Evolutionary conservation across 192 early-diverging fungal species (phyloP).

Genomic region (Funneliformis geosporum): DNA sequence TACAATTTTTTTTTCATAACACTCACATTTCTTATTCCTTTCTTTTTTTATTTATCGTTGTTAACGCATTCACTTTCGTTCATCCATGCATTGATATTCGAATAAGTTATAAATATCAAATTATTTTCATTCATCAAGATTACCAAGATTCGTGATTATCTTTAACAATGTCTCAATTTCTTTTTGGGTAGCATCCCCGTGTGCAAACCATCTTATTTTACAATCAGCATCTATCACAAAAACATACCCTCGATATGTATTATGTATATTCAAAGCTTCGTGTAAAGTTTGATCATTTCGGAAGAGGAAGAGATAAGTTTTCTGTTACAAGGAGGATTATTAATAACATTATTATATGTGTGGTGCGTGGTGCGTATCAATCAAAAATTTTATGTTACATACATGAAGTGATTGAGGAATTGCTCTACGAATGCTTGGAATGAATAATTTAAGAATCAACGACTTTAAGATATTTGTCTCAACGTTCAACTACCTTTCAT

Average conservation of each 20-base stretch:
- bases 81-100: background rate
- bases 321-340: background rate
- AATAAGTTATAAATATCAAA: background rate
- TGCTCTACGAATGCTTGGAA: slow-evolving; percentile 13
- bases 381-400: background rate
- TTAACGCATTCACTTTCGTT: background rate
- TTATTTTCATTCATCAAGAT: background rate
- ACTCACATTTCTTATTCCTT: background rate
- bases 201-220: slow-evolving; percentile 59
- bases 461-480: slow-evolving; percentile 12
- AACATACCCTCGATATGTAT: slow-evolving; percentile 57
- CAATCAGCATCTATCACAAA: slow-evolving; percentile 58
- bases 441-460: slow-evolving; percentile 28
- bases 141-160: background rate
- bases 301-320: background rate
- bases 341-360: background rate
- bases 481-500: slow-evolving; percentile 9
- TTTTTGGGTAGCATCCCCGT: slow-evolving; percentile 47
- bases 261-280: slow-evolving; percentile 53
- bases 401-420: slow-evolving; percentile 22
- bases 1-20: background rate
- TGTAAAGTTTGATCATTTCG: slow-evolving; percentile 22
- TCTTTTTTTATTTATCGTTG: background rate
- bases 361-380: background rate
- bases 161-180: slow-evolving; percentile 43